Base-by-base conservation (phyloP, 257 asterid genomes). In the Fraxinus cuspidata region DNA sequence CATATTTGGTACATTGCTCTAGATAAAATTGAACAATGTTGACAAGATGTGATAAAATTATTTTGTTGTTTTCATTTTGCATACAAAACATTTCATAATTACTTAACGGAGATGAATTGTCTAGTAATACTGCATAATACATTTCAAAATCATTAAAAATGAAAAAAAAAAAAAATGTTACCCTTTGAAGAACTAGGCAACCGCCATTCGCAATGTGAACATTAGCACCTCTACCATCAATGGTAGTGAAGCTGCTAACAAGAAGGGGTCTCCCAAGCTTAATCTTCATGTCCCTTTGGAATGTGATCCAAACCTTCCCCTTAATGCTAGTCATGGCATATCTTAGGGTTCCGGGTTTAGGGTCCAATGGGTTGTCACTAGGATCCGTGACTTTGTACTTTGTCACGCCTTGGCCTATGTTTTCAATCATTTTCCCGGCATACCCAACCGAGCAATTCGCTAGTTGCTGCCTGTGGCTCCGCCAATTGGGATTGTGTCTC, bases 291-390 rank as follows among this genome's bases (percentile, higher is more conserved):
- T 89, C 87, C 78, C 81, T 83, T 69, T 84, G 76, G 44, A 93
- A 92, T n/a, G 94, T 93, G 72, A 93, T 80, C 98, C 98, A 93
- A 72, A 86, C 86, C 79, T 92, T 93, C 12, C 97, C 97, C 10
- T 70, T 75, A 31, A 90, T 16, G 40, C 64, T 83, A 0, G 92
- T 92, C 85, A 82, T 74, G 32, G 87, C 98, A 77, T 83, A 85
- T 79, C 98, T 92, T 67, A 93, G 64, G 1, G 92, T 93, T 40
- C 96, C 97, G 0, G 90, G 89, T 72, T 79, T 90, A 3, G 98
- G 96, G 79, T 77, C 84, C 38, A 85, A n/a, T 1, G 92, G 89
- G 65, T 93, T 85, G 27, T 93, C 97, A 7, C 88, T 78, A 0
- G 91, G 86, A 47, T 93, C 92, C 0, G 88, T 92, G 12, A 93